These are phyloP conservation scores for Rhexocercosporidium sp. DNA, from an alignment of 2,329 filamentous ascomycete genomes.

Conservation along the genomic window DNA sequence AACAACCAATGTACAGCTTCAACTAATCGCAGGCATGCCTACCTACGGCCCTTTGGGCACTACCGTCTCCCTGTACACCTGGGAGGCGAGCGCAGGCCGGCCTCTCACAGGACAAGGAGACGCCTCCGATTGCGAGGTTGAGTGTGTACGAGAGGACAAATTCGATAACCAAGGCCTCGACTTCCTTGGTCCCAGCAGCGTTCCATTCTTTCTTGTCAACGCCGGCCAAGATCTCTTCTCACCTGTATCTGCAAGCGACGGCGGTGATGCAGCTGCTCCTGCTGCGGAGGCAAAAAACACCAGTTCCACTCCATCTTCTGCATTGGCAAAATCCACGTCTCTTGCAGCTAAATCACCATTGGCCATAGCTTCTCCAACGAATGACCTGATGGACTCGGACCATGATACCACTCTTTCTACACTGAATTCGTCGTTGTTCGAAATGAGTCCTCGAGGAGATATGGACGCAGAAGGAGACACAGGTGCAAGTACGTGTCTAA, in stretches of 20 bases:
- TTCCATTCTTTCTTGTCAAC: constrained; percentile 28
- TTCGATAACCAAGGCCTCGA: constrained; percentile 21
- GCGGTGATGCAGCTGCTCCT: background rate
- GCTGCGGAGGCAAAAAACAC: too few relatives aligned
- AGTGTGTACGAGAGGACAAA: constrained; percentile 20
- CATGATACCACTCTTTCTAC: constrained; percentile 2
- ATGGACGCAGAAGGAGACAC: background rate
- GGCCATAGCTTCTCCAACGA: background rate
- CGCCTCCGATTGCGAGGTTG: constrained; percentile 6
- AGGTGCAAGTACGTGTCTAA: background rate
- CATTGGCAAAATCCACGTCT: background rate
- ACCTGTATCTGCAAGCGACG: too few relatives aligned
- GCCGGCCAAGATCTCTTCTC: constrained; percentile 28
- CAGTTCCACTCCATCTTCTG: background rate
- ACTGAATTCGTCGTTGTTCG: constrained; percentile 2
- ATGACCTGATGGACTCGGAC: background rate
- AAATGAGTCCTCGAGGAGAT: background rate
- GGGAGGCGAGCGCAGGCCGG: constrained; percentile 14
- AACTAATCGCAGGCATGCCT: constrained; percentile 17
- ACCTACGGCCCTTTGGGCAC: constrained; percentile 19
- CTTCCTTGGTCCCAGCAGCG: constrained; percentile 21
- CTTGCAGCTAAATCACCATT: background rate
- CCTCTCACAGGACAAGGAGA: background rate
- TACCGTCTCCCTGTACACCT: constrained; percentile 17
- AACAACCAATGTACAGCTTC: background rate